Evolutionary conservation across 2,329 filamentous ascomycete species (phyloP), one percentile per base, ranked within the genome.

Genomic region (Penicillium sclerotiorum): DNA sequence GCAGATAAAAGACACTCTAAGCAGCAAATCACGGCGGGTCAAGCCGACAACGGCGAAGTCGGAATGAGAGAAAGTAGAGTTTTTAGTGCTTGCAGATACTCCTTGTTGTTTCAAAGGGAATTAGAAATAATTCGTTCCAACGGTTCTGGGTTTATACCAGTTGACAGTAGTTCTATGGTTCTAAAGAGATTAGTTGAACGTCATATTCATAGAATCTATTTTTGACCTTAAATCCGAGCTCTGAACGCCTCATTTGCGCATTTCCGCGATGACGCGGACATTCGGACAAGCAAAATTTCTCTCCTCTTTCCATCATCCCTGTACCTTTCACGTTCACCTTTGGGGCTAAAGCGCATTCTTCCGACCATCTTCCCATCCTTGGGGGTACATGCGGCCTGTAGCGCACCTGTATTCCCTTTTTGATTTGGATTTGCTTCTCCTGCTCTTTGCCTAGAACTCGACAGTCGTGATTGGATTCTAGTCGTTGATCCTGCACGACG

Each of bases 361-460:
- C 20, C 37, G 20, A 21, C 20, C 35, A n/a, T n/a, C n/a, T n/a
- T n/a, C n/a, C n/a, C n/a, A n/a, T n/a, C n/a, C n/a, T n/a, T n/a
- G n/a, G n/a, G n/a, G n/a, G n/a, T n/a, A n/a, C 35, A 37, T 37
- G 35, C 35, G 35, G 35, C 35, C 15, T 37, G 35, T 18, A 37
- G 35, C 35, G 35, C 35, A 18, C n/a, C n/a, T n/a, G n/a, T 27
- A n/a, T 4, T 15, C 20, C 36, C 37, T 12, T 15, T 25, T 8
- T 8, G 25, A 28, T 3, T 2, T 28, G 25, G 9, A 28, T 18
- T 36, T 5, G 17, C 6, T 18, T 36, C 15, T 36, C 7, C 15
- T 5, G 7, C n/a, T 36, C 20, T 17, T 7, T 17, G 15, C 8
- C 8, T 20, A 15, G 6, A 18, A 5, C 5, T 17, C 12, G n/a